Conservation (phyloP, 805 yeast species). For the Deakozyma indianensis region DNA sequence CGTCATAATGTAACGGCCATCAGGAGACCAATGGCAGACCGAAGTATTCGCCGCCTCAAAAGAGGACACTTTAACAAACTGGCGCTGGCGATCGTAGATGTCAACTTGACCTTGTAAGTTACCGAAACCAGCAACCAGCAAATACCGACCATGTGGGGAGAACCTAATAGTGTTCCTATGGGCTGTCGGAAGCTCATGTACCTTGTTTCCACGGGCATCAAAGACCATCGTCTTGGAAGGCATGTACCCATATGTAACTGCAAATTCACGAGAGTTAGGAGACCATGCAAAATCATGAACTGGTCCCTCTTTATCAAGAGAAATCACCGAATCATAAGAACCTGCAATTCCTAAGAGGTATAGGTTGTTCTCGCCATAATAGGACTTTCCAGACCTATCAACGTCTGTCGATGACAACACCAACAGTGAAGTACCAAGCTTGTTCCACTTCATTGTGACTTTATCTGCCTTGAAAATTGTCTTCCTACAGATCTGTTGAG, state of each 20-base stretch:
- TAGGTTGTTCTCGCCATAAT: conserved; percentile 91
- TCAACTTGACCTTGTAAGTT: conserved; percentile 95
- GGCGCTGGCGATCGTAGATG: conserved; percentile 79
- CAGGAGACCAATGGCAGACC: conserved; percentile 97
- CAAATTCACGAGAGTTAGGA: conserved; percentile 91
- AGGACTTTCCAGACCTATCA: conserved; percentile 83
- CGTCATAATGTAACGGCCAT: conserved; percentile 82
- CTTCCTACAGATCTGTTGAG: conserved; percentile 70
- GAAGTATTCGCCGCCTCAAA: conserved; percentile 90
- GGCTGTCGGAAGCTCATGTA: conserved; percentile 70
- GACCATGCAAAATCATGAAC: conserved; percentile 97
- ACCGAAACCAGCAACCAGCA: conserved; percentile 94
- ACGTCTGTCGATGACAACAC: conserved; percentile 94
- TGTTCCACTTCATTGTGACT: conserved; percentile 87
- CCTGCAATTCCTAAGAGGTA: conserved; percentile 88
- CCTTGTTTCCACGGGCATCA: conserved; percentile 82
- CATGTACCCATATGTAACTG: conserved; percentile 95
- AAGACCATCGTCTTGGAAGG: conserved; percentile 92
- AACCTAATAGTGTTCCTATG: conserved; percentile 82
- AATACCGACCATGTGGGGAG: conserved; percentile 87
- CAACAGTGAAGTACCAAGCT: conserved; percentile 82
- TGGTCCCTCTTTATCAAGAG: conserved; percentile 86
- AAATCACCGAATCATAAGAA: conserved; percentile 76
- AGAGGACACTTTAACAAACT: conserved; percentile 62
- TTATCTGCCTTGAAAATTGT: conserved; percentile 92